A percentile compares a stretch with the other conserved stretches of the same genome.
These are phyloP conservation scores for Trichoderma koningii DNA, from an alignment of 2,329 filamentous ascomycete genomes.

Conservation along the genomic window DNA sequence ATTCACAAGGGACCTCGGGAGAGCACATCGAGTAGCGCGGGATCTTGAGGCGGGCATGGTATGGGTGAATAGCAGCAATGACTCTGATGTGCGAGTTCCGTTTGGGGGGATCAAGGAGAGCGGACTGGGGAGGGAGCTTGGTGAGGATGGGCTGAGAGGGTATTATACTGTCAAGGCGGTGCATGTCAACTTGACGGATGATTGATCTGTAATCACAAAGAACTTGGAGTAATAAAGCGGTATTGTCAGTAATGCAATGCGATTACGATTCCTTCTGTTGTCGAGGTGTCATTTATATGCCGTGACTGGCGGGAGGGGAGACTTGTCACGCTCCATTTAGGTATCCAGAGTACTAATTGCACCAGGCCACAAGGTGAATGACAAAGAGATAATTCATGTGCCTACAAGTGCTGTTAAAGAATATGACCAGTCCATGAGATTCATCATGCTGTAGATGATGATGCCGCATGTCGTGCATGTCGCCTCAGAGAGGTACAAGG, in stretches of 20 bases:
- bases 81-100: constrained; percentile 37
- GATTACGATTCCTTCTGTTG: too few species aligned
- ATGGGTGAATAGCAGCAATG: constrained; percentile 44
- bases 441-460: neutral
- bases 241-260: too few species aligned
- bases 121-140: constrained; percentile 38
- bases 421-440: neutral
- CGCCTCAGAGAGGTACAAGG: constrained; percentile 1
- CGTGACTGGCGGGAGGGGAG: too few species aligned
- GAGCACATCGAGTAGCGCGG: constrained; percentile 45
- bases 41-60: constrained; percentile 57
- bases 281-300: too few species aligned
- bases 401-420: too few species aligned
- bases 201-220: neutral
- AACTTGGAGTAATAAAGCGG: too few species aligned
- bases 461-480: neutral
- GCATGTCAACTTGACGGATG: constrained; percentile 36
- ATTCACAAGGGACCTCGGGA: constrained; percentile 55
- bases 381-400: too few species aligned
- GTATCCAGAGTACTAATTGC: neutral
- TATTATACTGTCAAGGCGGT: constrained; percentile 38
- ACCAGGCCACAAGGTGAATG: too few species aligned
- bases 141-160: constrained; percentile 36
- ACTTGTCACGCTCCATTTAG: neutral
- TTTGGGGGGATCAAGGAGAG: constrained; percentile 42